phyloP scores from a whole-genome alignment of 257 asterid species.

The Penstemon barbatus region DNA sequence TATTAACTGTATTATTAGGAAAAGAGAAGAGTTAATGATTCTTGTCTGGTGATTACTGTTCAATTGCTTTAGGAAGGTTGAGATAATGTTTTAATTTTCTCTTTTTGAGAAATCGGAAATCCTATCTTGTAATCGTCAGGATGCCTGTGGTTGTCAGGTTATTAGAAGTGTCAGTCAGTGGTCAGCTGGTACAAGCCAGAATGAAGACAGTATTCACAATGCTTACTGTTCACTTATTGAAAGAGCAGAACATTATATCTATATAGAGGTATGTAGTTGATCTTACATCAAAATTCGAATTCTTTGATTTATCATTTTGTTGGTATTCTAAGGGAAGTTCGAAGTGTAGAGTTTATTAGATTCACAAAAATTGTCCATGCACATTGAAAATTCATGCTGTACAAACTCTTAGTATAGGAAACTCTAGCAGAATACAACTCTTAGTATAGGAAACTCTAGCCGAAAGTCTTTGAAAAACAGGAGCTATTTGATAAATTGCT shows the following conservation, averaged over 20 bases:
- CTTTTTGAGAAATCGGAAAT: slow-evolving; percentile 23
- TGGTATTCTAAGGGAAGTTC: not conserved
- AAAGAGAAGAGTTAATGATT: slow-evolving; percentile 13
- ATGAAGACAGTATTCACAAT: slow-evolving; percentile 86
- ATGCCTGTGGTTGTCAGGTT: slow-evolving; percentile 54
- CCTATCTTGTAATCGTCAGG: slow-evolving; percentile 20
- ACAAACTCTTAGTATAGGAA: not conserved
- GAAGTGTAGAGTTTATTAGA: not conserved
- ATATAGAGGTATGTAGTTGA: slow-evolving; percentile 70
- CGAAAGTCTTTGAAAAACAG: not conserved
- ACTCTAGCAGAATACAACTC: not conserved
- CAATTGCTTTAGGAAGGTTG: slow-evolving; percentile 18
- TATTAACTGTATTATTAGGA: slow-evolving; percentile 7
- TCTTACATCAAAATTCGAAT: slow-evolving; percentile 13
- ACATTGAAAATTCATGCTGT: not conserved
- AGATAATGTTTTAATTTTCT: slow-evolving; percentile 11
- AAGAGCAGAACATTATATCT: slow-evolving; percentile 84
- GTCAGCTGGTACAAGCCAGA: slow-evolving; percentile 99
- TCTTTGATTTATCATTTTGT: not conserved
- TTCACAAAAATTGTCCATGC: not conserved
- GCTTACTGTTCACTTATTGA: slow-evolving; percentile 93
- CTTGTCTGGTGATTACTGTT: slow-evolving; percentile 13
- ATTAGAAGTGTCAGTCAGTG: slow-evolving; percentile 94
- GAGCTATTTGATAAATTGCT: not conserved
- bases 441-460: not conserved